Evolutionary conservation across 192 early-diverging fungal species (phyloP).

Genomic region (Lobosporangium transversale): DNA sequence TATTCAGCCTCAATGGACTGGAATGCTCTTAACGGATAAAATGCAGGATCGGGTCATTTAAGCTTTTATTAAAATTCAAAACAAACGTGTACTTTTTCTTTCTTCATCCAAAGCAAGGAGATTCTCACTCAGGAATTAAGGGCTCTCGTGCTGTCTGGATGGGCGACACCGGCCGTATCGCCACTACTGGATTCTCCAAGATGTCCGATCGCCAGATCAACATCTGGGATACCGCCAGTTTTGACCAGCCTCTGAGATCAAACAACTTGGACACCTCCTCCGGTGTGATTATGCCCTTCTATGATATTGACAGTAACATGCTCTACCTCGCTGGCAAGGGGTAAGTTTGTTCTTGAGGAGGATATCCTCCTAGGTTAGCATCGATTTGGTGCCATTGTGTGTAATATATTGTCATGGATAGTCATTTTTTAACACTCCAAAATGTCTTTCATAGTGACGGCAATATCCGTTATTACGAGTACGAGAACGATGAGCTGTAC

Average conservation of each 20-base stretch:
- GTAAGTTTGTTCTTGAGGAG: no score
- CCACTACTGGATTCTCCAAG: constrained; percentile 94
- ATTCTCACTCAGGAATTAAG: constrained; percentile 96
- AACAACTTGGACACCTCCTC: constrained; percentile 91
- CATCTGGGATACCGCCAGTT: constrained; percentile 83
- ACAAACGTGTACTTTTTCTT: background rate
- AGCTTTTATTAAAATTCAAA: background rate
- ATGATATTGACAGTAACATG: constrained; percentile 89
- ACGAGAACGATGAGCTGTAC: constrained; percentile 92
- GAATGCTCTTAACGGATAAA: no score
- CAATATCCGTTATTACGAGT: constrained; percentile 99
- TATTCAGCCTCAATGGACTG: no score
- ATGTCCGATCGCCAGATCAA: constrained; percentile 94
- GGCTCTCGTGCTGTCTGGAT: constrained; percentile 94
- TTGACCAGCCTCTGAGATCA: constrained; percentile 78
- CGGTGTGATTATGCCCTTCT: constrained; percentile 97
- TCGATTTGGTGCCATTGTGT: no score
- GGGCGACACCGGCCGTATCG: constrained; percentile 80
- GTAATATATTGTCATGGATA: no score
- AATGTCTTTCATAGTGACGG: constrained; percentile 94
- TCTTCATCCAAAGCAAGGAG: constrained; percentile 64
- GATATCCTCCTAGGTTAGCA: no score
- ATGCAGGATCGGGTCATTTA: no score
- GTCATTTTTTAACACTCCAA: no score
- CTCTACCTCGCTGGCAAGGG: constrained; percentile 96